phyloP scores from a whole-genome alignment of 2,329 filamentous ascomycete species.

The Stagonosporopsis vannaccii region DNA sequence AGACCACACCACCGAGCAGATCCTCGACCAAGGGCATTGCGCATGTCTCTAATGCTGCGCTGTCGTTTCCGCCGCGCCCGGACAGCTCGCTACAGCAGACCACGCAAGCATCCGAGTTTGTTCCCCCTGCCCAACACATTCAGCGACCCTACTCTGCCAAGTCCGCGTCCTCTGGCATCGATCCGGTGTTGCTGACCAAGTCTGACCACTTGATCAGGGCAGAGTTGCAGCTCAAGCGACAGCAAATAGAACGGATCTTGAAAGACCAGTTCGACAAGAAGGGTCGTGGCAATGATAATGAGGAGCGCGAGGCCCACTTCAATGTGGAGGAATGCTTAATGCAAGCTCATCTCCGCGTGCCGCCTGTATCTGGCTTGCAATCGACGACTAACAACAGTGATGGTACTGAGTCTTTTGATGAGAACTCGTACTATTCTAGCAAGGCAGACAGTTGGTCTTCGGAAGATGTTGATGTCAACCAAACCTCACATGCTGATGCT shows the following conservation, averaged over 20 bases:
- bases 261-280: slow-evolving; percentile 77
- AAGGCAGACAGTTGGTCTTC: slow-evolving; percentile 79
- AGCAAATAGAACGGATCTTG: slow-evolving; percentile 79
- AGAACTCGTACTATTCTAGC: slow-evolving; percentile 96
- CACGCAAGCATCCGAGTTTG: slow-evolving; percentile 32
- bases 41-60: slow-evolving; percentile 34
- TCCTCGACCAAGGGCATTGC: slow-evolving; percentile 42
- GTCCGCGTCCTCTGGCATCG: slow-evolving; percentile 70
- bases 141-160: slow-evolving; percentile 48
- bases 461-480: slow-evolving; percentile 50
- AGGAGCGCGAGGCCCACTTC: slow-evolving; percentile 55
- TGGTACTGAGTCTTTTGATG: slow-evolving; percentile 84
- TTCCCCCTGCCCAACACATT: slow-evolving; percentile 30
- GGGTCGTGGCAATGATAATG: slow-evolving; percentile 57
- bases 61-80: slow-evolving; percentile 40
- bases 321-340: slow-evolving; percentile 53
- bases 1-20: slow-evolving; percentile 37
- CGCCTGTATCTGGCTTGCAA: slow-evolving; percentile 68
- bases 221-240: slow-evolving; percentile 79
- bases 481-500: slow-evolving; percentile 40
- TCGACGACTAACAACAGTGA: slow-evolving; percentile 66
- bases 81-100: slow-evolving; percentile 37
- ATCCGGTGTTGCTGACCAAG: slow-evolving; percentile 85
- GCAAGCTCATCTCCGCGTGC: slow-evolving; percentile 75
- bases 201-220: slow-evolving; percentile 84